Evolutionary conservation across 139 green algal species (phyloP).

Genomic region (Limnomonas spitsbergensis): DNA sequence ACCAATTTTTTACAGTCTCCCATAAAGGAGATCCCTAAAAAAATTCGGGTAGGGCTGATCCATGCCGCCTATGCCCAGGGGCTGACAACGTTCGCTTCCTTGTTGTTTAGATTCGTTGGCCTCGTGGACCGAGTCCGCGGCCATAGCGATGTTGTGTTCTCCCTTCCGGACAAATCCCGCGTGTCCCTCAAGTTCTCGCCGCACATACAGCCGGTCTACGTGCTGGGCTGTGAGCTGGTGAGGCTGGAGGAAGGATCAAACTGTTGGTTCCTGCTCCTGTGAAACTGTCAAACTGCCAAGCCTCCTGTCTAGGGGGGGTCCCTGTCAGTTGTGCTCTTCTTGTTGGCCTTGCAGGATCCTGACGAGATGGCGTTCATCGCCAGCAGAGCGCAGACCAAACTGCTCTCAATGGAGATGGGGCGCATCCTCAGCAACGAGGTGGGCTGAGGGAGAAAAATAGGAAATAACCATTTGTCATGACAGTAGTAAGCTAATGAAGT

Average conservation of each 20-base stretch:
- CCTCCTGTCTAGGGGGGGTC: not conserved
- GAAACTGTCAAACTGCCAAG: no score
- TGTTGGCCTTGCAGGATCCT: not conserved
- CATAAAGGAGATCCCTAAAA: no score
- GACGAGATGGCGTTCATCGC: not conserved
- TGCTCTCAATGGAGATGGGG: conserved; percentile 27
- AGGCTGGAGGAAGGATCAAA: not conserved
- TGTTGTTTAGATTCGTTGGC: not conserved
- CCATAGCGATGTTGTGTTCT: conserved; percentile 21
- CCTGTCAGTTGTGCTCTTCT: no score
- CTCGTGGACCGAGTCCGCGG: conserved; percentile 11
- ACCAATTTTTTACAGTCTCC: no score
- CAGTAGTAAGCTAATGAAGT: not conserved
- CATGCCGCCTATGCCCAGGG: no score
- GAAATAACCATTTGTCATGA: not conserved
- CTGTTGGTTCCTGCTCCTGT: not conserved
- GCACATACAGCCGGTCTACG: conserved; percentile 23
- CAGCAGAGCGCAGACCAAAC: conserved; percentile 15
- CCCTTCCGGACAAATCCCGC: not conserved
- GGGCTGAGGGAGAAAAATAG: not conserved
- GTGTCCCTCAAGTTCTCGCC: conserved; percentile 17
- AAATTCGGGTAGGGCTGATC: no score
- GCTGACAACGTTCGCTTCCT: no score
- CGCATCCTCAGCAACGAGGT: not conserved
- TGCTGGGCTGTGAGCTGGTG: conserved; percentile 23